Percentiles rank a stretch among this genome's conserved stretches.
Evolutionary conservation across 768 basidiomycete species (phyloP).

Genomic region (Arthromyces matolae): DNA sequence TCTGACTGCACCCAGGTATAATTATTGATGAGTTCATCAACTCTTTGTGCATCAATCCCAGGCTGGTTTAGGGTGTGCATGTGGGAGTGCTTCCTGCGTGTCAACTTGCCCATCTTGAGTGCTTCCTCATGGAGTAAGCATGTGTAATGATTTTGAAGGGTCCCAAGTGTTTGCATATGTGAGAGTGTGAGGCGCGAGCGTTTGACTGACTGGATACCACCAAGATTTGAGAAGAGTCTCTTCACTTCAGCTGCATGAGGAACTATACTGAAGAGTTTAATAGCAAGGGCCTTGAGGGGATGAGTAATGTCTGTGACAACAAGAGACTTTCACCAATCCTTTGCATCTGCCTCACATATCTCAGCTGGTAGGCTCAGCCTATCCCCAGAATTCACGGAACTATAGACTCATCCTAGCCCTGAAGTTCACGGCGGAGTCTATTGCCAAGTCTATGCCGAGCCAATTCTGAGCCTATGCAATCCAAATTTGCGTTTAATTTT

Average conservation of each 20-base stretch:
- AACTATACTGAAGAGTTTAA: conserved; percentile 22
- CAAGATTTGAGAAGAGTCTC: conserved; percentile 20
- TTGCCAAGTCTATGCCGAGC: too few species aligned
- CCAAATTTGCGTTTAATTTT: too few species aligned
- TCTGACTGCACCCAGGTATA: background rate
- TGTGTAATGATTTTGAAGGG: conserved; percentile 15
- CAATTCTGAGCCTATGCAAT: too few species aligned
- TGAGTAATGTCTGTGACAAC: too few species aligned
- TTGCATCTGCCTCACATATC: too few species aligned
- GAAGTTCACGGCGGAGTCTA: too few species aligned
- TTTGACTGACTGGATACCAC: conserved; percentile 17
- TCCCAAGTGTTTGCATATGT: conserved; percentile 15
- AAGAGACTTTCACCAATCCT: too few species aligned
- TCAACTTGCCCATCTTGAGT: conserved; percentile 3
- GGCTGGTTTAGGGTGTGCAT: conserved; percentile 16
- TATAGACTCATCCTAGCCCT: too few species aligned
- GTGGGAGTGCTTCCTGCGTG: conserved; percentile 15
- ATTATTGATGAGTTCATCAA: background rate
- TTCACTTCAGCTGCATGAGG: conserved; percentile 27
- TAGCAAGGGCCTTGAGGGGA: conserved; percentile 16
- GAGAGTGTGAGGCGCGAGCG: conserved; percentile 16
- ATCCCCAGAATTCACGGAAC: too few species aligned
- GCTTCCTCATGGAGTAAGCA: background rate
- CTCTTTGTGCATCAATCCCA: conserved; percentile 14
- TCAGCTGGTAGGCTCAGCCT: too few species aligned